Base-by-base conservation (phyloP, 139 green algal species). In the Auxenochlorella pyrenoidosa region DNA sequence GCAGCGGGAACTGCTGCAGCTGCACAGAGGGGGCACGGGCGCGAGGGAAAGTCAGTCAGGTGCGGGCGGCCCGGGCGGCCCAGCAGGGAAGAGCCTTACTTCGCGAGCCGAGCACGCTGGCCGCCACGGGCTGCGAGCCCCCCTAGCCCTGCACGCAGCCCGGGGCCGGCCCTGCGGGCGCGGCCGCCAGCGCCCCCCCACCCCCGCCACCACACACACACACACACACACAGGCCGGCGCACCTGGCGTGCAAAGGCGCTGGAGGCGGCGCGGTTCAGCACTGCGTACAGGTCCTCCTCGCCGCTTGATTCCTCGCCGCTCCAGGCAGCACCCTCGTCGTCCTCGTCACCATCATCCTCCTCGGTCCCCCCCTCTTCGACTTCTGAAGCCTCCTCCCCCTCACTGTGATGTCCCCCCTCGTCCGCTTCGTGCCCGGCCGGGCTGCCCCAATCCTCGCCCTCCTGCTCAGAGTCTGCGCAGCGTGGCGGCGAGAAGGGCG, bases 1-100 rank as follows among this genome's bases (percentile, higher is more conserved):
- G 41, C 40, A 77, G 54, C 38, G 86, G 86, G 22, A 86, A 85
- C 36, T 68, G 36, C 38, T 60, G 60, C 36, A 89, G 36, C 85
- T 81, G 73, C 43, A 40, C 32, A 41, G 3, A 24, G 73, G 38
- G 38, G 5, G 54, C 54, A 63, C 47, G 12, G 47, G 70, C n/a
- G n/a, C n/a, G n/a, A n/a, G n/a, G n/a, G n/a, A n/a, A n/a, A n/a
- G n/a, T n/a, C n/a, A n/a, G n/a, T n/a, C n/a, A n/a, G n/a, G n/a
- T n/a, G n/a, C n/a, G n/a, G n/a, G n/a, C n/a, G n/a, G n/a, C n/a
- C n/a, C n/a, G n/a, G n/a, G n/a, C n/a, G n/a, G n/a, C n/a, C n/a
- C n/a, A n/a, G n/a, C n/a, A n/a, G n/a, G n/a, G n/a, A n/a, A n/a
- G n/a, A n/a, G n/a, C n/a, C n/a, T n/a, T n/a, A n/a, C n/a, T n/a